phyloP scores from a whole-genome alignment of 257 asterid genomes.

The Misopates orontium region DNA sequence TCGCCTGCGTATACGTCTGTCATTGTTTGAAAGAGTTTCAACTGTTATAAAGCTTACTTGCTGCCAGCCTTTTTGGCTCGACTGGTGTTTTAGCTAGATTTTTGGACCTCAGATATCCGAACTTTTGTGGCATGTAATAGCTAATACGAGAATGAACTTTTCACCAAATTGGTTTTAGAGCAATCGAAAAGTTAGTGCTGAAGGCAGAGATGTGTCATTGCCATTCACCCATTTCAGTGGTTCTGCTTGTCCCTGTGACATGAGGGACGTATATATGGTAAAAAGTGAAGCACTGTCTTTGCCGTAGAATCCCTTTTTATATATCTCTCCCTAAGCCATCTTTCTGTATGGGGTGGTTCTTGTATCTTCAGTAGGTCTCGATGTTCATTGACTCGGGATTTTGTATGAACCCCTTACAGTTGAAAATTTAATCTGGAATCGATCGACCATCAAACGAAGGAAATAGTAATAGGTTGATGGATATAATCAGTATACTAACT shows the following conservation, averaged over 20 bases:
- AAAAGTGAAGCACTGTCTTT: not conserved
- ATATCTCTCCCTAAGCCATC: no score
- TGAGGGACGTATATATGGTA: not conserved
- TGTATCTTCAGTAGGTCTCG: no score
- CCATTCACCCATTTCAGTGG: not conserved
- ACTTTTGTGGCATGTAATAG: not conserved
- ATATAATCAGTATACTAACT: not conserved
- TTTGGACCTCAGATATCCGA: not conserved
- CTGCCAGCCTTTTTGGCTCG: not conserved
- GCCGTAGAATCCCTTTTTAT: not conserved
- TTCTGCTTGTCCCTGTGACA: not conserved
- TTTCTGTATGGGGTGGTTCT: no score
- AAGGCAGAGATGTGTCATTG: not conserved
- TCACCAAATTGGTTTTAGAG: not conserved
- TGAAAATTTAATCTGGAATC: not conserved
- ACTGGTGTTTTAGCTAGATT: not conserved
- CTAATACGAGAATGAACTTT: not conserved
- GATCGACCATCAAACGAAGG: no score
- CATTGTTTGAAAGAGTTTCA: not conserved
- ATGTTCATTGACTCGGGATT: no score
- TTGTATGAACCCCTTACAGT: not conserved
- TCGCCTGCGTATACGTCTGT: not conserved
- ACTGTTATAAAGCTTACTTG: not conserved
- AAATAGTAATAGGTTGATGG: not conserved
- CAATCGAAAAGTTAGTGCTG: not conserved